These are phyloP conservation scores for Pyrenophora seminiperda DNA, from an alignment of 2,329 filamentous ascomycete genomes.

Conservation along the genomic window DNA sequence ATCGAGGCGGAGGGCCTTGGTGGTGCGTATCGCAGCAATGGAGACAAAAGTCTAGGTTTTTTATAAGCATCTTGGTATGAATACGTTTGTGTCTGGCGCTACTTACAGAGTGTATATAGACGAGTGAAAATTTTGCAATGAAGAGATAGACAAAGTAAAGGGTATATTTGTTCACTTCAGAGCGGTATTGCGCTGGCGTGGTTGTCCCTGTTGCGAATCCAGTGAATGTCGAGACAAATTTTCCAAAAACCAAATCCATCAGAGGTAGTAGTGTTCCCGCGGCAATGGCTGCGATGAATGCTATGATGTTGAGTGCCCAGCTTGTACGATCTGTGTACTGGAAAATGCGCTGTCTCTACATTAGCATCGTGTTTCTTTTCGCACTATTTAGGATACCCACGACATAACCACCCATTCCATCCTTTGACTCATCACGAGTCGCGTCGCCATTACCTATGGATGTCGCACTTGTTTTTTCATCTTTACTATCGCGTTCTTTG, in stretches of 20 bases:
- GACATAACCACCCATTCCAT: conserved; percentile 31
- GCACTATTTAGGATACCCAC: conserved; percentile 17
- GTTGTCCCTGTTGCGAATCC: conserved; percentile 47
- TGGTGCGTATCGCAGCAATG: conserved; percentile 58
- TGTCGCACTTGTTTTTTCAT: conserved; percentile 5
- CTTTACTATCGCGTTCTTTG: conserved; percentile 7
- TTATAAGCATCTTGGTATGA: conserved; percentile 15
- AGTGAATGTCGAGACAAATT: conserved; percentile 55
- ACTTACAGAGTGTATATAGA: conserved; percentile 54
- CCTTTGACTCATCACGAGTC: conserved; percentile 19
- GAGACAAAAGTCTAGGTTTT: conserved; percentile 47
- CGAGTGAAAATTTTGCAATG: conserved; percentile 66
- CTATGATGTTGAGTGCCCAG: conserved; percentile 40
- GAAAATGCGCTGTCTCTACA: conserved; percentile 38
- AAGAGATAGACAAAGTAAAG: conserved; percentile 75
- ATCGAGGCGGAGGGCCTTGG: conserved; percentile 59
- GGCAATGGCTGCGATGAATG: conserved; percentile 48
- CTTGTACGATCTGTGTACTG: conserved; percentile 40
- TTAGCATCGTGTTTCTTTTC: neutral
- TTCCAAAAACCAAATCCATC: conserved; percentile 60
- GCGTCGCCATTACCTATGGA: conserved; percentile 7
- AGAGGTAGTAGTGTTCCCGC: conserved; percentile 55
- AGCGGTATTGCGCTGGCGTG: conserved; percentile 44
- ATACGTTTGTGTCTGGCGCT: too few relatives aligned
- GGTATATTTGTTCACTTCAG: conserved; percentile 47